phyloP scores from a whole-genome alignment of 495 filamentous ascomycete species.

The Lindgomyces ingoldianus region DNA sequence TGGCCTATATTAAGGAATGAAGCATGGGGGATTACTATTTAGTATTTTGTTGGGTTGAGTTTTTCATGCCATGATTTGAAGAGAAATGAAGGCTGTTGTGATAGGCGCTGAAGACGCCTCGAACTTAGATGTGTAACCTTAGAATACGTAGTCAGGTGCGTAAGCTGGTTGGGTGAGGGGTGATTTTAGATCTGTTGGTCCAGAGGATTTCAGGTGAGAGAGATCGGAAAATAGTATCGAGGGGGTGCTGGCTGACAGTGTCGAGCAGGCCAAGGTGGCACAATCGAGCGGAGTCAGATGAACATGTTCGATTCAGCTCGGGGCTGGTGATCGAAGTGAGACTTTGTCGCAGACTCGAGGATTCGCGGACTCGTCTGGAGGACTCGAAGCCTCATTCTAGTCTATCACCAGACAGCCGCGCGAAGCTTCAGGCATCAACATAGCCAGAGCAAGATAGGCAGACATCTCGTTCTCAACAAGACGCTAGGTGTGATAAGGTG shows the following conservation, averaged over 20 bases:
- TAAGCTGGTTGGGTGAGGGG: background rate
- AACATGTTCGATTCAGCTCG: too few species aligned
- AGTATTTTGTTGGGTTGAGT: background rate
- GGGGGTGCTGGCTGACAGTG: background rate
- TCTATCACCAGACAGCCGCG: background rate
- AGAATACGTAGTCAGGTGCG: background rate
- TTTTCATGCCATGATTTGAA: constrained; percentile 28
- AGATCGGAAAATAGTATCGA: too few species aligned
- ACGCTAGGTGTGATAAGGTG: constrained; percentile 18
- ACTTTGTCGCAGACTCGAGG: background rate
- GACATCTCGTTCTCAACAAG: constrained; percentile 25
- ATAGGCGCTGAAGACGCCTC: too few species aligned
- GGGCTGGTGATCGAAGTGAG: too few species aligned
- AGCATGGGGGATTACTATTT: too few species aligned
- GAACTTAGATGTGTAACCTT: too few species aligned
- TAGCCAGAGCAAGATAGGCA: constrained; percentile 8
- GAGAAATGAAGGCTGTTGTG: background rate
- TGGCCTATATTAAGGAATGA: too few species aligned
- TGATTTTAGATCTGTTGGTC: background rate
- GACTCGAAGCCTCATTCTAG: background rate
- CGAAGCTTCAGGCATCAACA: background rate
- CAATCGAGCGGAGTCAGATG: background rate
- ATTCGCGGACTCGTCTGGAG: too few species aligned
- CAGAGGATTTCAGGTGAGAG: background rate
- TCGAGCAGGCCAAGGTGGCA: background rate